Evolutionary conservation across 2,329 filamentous ascomycete genomes (phyloP).

Genomic region (Penicillium hesseltinei): DNA sequence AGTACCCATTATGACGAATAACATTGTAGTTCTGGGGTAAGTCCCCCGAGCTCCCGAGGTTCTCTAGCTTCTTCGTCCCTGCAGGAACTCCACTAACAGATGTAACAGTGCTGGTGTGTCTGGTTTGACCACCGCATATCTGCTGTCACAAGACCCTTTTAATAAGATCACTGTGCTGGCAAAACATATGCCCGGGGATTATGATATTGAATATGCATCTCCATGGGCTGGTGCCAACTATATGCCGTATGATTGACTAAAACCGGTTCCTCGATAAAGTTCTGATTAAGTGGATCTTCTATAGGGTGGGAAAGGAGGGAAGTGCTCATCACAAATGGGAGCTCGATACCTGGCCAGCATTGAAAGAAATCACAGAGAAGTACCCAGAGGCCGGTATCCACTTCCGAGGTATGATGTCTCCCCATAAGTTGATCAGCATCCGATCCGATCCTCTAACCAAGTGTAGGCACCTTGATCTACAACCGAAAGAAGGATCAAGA

Average conservation of each 20-base stretch:
- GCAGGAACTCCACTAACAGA: slow-evolving; percentile 6
- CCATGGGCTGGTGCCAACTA: slow-evolving; percentile 86
- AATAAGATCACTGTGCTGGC: slow-evolving; percentile 69
- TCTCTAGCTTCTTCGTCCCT: not conserved
- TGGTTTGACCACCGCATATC: slow-evolving; percentile 63
- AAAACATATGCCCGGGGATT: slow-evolving; percentile 92
- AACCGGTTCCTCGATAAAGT: not conserved
- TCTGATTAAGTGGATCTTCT: not conserved
- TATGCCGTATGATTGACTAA: slow-evolving; percentile 57
- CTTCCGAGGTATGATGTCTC: slow-evolving; percentile 59
- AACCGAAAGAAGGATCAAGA: slow-evolving; percentile 64
- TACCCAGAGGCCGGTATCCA: slow-evolving; percentile 77
- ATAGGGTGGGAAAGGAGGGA: slow-evolving; percentile 41
- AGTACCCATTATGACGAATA: slow-evolving; percentile 33
- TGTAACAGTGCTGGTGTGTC: slow-evolving; percentile 60
- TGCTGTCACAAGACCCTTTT: slow-evolving; percentile 56
- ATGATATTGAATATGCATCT: slow-evolving; percentile 85
- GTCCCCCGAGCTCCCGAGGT: not conserved
- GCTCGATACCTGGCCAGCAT: slow-evolving; percentile 61
- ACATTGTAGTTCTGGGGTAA: slow-evolving; percentile 44
- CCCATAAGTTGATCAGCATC: not conserved
- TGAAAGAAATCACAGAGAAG: slow-evolving; percentile 60
- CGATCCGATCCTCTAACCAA: not conserved
- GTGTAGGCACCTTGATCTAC: slow-evolving; percentile 52
- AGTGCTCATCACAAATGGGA: slow-evolving; percentile 54